Evolutionary conservation across 2,329 filamentous ascomycete species (phyloP), one percentile per base, ranked within the genome.

Genomic region (Grosmannia serpens): DNA sequence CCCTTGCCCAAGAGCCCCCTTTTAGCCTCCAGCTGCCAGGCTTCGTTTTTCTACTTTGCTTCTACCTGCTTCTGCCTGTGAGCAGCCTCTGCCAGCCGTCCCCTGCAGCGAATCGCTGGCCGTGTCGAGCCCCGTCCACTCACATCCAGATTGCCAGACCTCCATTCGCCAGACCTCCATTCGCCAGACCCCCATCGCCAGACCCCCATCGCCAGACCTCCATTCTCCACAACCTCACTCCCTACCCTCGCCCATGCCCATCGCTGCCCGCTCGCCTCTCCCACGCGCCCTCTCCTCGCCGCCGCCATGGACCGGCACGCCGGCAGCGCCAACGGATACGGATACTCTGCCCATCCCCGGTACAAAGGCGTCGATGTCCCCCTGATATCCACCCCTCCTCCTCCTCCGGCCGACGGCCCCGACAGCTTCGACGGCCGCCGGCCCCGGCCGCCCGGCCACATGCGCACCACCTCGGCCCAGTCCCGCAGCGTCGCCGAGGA

Each of bases 401-500:
- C n/a, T 5, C 50, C 50, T 20, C 49, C 50, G 8, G 11, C 33
- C 24, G 33, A 10, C 33, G n/a, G 7, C 60, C 56, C 4, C 27
- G 60, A 59, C 27, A 59, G 60, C 33, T 56, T 60, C 58, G 60
- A 62, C 13, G 53, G 60, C 46, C 58, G 62, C 17, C 63, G 62
- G 20, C 59, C 63, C 17, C 58, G 59, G 44, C 15, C 62, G 20
- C 26, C 59, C 4, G 60, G 62, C 50, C 64, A 66, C 52, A 53
- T 52, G 31, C 64, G 66, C 63, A 67, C 62, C n/a, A 57, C 62
- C 17, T 61, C 59, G 49, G 57, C 58, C 15, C 64, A 83, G 57
- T 63, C 63, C 31, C 61, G 64, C 79, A 75, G 70, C 56, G 70
- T 81, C 51, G 83, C 84, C 59, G 81, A 85, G 60, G 77, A 83